Percentiles rank a stretch among this genome's conserved stretches.
phyloP scores from a whole-genome alignment of 257 asterid genomes.

The Solanum pimpinellifolium region DNA sequence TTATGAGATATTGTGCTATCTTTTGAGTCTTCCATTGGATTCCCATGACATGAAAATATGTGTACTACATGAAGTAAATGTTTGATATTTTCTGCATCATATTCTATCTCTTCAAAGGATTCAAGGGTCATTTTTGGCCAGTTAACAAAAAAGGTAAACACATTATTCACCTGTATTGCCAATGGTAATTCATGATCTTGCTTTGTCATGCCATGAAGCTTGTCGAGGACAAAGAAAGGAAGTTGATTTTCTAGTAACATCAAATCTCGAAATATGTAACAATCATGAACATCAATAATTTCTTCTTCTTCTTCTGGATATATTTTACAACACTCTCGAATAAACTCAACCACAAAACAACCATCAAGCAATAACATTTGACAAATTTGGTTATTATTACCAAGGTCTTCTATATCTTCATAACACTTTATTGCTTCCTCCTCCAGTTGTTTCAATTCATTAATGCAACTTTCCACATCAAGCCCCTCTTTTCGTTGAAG shows the following conservation, averaged over 20 bases:
- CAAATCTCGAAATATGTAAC: not conserved
- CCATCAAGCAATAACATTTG: conserved; percentile 8
- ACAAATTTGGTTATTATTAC: not conserved
- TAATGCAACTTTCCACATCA: not conserved
- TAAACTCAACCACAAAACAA: conserved; percentile 5
- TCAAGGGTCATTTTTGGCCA: no score
- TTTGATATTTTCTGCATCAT: not conserved
- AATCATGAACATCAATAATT: no score
- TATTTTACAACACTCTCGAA: not conserved
- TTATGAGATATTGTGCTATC: accelerated
- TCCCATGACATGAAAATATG: not conserved
- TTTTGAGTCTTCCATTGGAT: no score
- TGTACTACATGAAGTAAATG: not conserved
- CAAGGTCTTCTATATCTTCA: not conserved
- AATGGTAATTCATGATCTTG: not conserved
- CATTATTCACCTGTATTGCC: accelerated
- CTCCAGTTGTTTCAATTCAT: not conserved
- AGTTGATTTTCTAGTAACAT: not conserved
- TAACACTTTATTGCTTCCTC: not conserved
- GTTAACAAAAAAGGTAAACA: no score
- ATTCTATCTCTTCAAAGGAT: not conserved
- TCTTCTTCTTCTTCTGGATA: not conserved
- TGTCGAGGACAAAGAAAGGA: not conserved
- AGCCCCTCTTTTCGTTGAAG: not conserved
- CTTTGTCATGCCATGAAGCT: not conserved